Percentiles rank a stretch among this genome's conserved stretches.
Evolutionary conservation across 345 rosid genomes (phyloP).

Genomic region (Excoecaria agallocha): DNA sequence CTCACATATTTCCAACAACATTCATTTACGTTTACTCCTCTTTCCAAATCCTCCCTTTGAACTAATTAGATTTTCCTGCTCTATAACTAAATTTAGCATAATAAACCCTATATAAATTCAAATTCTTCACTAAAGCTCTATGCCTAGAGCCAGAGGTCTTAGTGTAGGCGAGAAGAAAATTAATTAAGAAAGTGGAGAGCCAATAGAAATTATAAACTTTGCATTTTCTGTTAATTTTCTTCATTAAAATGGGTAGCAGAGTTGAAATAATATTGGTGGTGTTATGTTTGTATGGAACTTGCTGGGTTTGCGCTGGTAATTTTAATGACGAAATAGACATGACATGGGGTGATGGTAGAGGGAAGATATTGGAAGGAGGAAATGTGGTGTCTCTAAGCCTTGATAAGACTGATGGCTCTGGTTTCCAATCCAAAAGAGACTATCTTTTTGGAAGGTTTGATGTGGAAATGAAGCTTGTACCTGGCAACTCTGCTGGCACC

Average conservation of each 20-base stretch:
- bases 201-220: too few species aligned
- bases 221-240: too few species aligned
- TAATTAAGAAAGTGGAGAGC: too few species aligned
- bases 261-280: not conserved
- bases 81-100: too few species aligned
- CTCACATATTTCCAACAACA: too few species aligned
- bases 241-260: not conserved
- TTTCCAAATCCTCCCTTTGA: too few species aligned
- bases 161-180: not conserved
- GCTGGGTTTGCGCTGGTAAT: not conserved
- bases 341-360: slow-evolving; percentile 17
- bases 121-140: too few species aligned
- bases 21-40: too few species aligned
- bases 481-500: slow-evolving; percentile 18
- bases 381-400: slow-evolving; percentile 1
- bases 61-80: too few species aligned
- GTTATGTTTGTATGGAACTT: not conserved
- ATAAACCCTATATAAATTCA: too few species aligned
- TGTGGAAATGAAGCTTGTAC: slow-evolving; percentile 15
- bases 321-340: not conserved
- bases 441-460: slow-evolving; percentile 12
- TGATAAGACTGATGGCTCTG: slow-evolving; percentile 5
- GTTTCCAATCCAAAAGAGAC: slow-evolving; percentile 5
- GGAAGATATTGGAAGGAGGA: slow-evolving; percentile 12
- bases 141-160: too few species aligned